Evolutionary conservation across 2,329 filamentous ascomycete species (phyloP), one percentile per base, ranked within the genome.

Genomic region (Acrocalymma vagum): DNA sequence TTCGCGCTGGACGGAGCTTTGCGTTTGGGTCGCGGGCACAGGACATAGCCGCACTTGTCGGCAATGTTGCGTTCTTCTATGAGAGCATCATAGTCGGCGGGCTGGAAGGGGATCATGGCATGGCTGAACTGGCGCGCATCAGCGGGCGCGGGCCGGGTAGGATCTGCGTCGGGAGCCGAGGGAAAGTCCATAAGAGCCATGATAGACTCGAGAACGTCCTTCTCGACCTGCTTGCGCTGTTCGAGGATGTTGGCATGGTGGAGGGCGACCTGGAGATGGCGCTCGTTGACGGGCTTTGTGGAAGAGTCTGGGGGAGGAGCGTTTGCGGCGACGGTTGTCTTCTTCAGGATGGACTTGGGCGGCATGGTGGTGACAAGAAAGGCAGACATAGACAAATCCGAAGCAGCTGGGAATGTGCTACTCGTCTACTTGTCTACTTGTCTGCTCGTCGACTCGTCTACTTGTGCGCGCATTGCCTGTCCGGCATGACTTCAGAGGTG

Each of bases 41-140:
- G 78, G 0, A 82, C 78, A 66, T 96, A 97, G 2, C 91, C 94
- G 72, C 94, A 99, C 14, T 82, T 78, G 28, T 80, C 82, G 56
- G 89, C 86, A 53, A 90, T 87, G 67, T 95, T 95, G 60, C 94
- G 88, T 75, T 99, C 94, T 51, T 87, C 81, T 45, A 96, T 85
- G 33, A 97, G 76, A 51, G 89, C 87, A 63, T 96, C 90, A 74
- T 95, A 95, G 74, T 99, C 93, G 37, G 81, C 79, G 1, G 92
- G 90, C 65, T 93, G 89, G 71, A 96, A 97, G 28, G 83, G 78
- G 8, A 79, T 74, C 16, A 97, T 73, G 23, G 83, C 79, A 3
- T 75, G 63, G 56, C 85, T 84, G 72, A 97, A 91, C 38, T 74
- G 73, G 25, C 72, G 65, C 1, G 78, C 78, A 64, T 96, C 90